Evolutionary conservation across 352 stramenopile species (phyloP).

Genomic region (Phytopythium aichiense): DNA sequence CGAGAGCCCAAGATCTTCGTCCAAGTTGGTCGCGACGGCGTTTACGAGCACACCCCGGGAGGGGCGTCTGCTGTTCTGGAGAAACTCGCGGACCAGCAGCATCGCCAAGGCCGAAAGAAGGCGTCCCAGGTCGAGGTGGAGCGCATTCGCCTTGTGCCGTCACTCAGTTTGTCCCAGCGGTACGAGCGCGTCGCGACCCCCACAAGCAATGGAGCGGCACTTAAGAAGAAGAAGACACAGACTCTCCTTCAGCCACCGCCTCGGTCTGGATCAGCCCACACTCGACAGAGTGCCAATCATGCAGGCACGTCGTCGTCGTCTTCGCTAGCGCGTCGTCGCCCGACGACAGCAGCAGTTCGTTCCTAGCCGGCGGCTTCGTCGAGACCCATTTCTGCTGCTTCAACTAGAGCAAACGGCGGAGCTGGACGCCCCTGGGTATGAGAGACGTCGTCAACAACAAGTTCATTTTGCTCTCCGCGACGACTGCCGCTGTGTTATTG

Average conservation of each 20-base stretch:
- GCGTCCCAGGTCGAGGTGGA: constrained; percentile 31
- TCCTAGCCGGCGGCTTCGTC: neutral
- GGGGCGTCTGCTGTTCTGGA: constrained; percentile 29
- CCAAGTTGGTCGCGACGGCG: constrained; percentile 30
- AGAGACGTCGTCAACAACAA: neutral
- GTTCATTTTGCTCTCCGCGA: neutral
- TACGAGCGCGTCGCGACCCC: constrained; percentile 40
- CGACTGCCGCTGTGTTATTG: neutral
- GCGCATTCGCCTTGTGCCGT: constrained; percentile 46
- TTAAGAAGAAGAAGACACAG: constrained; percentile 14
- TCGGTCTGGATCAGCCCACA: neutral
- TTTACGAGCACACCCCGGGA: constrained; percentile 27
- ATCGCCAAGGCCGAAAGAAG: constrained; percentile 16
- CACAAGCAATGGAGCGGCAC: constrained; percentile 2
- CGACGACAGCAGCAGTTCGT: neutral
- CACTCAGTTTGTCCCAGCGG: constrained; percentile 33
- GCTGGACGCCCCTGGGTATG: constrained; percentile 1
- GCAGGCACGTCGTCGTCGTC: neutral
- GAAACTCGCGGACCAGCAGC: constrained; percentile 31
- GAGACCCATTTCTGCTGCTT: neutral
- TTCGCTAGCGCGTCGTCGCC: constrained; percentile 1
- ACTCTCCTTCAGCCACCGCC: neutral
- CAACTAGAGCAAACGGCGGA: neutral
- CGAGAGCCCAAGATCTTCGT: constrained; percentile 43
- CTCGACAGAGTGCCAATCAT: neutral